Evolutionary conservation across 2,329 filamentous ascomycete species (phyloP), one percentile per base, ranked within the genome.

Genomic region (Calonectria pseudoreteaudii): DNA sequence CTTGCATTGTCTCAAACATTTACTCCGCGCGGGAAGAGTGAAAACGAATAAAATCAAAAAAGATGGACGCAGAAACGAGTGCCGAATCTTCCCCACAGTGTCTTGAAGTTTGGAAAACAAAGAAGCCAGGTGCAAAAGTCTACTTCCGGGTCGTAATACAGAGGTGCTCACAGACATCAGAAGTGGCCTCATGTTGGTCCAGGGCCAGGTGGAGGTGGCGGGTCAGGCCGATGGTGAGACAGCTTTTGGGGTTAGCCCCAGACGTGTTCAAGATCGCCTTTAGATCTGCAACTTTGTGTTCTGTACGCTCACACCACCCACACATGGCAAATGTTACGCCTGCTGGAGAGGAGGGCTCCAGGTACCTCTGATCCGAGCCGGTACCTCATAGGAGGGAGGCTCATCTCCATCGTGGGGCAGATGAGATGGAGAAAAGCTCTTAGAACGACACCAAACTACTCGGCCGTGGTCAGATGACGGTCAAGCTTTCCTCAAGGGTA

Each of bases 151-250:
- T 36, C 31, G 31, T 49, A 65, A 49, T 65, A 26, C 38, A 31
- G 36, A 31, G 41, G 16, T 9, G 20, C 41, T 34, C 60, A 13
- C 26, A 28, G 60, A 41, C 28, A 65, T 65, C 31, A 58, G 28
- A 41, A 26, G 68, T 65, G 58, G 68, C 23, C 68, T 28, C 47
- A 50, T 65, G 36, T 64, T 56, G 60, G 47, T 50, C 58, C 31
- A 76, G 50, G 30, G n/a, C 38, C 26, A 56, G 36, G 53, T 67
- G 65, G 64, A 69, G 68, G 52, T 73, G 67, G 74, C 70, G 74
- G 70, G 68, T 72, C 73, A 77, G 70, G 70, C 74, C 71, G 70
- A 76, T 71, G 74, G 58, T 75, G 66, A 74, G 76, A 71, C 60
- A 65, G 49, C 50, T 34, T 72, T 76, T 69, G 71, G 67, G 76